A percentile compares a stretch with the other conserved stretches of the same genome.
Evolutionary conservation across 1,284 basidiomycete species (phyloP).

Genomic region (Boletus calvinii): DNA sequence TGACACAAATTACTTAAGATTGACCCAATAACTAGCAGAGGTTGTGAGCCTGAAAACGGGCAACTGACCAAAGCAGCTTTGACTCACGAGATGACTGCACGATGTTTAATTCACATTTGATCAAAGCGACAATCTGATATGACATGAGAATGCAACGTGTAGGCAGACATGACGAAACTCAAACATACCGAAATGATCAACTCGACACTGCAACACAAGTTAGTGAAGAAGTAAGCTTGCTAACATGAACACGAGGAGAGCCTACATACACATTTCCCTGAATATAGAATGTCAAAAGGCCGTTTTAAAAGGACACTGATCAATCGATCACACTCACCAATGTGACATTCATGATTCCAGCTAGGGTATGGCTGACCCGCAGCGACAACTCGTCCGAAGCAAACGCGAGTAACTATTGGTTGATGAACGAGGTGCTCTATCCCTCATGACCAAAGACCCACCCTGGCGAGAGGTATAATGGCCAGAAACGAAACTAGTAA

Average conservation of each 20-base stretch:
- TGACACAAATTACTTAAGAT: constrained; percentile 78
- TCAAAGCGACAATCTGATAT: constrained; percentile 73
- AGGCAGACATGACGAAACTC: constrained; percentile 9
- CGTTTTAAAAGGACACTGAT: not conserved
- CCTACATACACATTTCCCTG: constrained; percentile 72
- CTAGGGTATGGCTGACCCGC: constrained; percentile 81
- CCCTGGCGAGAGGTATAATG: constrained; percentile 76
- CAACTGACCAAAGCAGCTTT: constrained; percentile 21
- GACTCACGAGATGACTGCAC: constrained; percentile 80
- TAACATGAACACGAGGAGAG: not conserved
- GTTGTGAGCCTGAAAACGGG: constrained; percentile 25
- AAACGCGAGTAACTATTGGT: constrained; percentile 69
- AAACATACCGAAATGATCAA: constrained; percentile 67
- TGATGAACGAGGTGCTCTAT: too few relatives aligned
- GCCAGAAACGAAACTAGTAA: constrained; percentile 64
- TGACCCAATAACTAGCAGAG: constrained; percentile 67
- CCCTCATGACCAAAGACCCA: too few relatives aligned
- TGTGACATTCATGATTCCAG: constrained; percentile 84
- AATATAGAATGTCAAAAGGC: constrained; percentile 1
- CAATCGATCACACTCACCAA: constrained; percentile 48
- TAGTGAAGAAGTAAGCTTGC: constrained; percentile 2
- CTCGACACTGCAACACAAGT: constrained; percentile 56
- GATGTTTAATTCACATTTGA: constrained; percentile 77
- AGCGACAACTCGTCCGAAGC: constrained; percentile 87
- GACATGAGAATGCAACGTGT: not conserved